Percentiles rank a stretch among this genome's conserved stretches.
These are phyloP conservation scores for Termitomyces sp. DNA, from an alignment of 768 basidiomycete genomes.

Conservation along the genomic window DNA sequence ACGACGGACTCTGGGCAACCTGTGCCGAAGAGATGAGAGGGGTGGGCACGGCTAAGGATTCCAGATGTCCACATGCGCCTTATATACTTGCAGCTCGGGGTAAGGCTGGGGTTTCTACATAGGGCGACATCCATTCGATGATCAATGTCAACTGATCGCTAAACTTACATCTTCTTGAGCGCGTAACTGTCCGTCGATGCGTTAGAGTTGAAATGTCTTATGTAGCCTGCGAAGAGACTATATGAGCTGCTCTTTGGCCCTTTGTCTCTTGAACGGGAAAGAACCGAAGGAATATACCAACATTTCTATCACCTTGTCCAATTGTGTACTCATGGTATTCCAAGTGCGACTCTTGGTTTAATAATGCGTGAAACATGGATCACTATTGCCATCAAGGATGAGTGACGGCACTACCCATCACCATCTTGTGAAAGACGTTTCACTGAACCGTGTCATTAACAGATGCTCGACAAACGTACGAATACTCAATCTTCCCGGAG, in stretches of 20 bases:
- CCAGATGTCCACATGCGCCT: constrained; percentile 13
- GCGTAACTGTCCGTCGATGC: background rate
- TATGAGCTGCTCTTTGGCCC: background rate
- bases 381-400: background rate
- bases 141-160: constrained; percentile 16
- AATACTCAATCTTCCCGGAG: constrained; percentile 20
- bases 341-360: background rate
- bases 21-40: constrained; percentile 36
- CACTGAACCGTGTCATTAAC: background rate
- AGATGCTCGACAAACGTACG: constrained; percentile 16
- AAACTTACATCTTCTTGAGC: background rate
- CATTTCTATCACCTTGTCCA: background rate
- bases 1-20: constrained; percentile 41
- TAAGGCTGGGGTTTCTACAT: constrained; percentile 18
- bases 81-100: constrained; percentile 24
- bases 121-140: constrained; percentile 21
- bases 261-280: background rate
- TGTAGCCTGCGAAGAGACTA: background rate
- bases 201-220: background rate
- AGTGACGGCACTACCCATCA: background rate
- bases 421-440: constrained; percentile 16
- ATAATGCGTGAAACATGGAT: background rate
- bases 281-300: background rate
- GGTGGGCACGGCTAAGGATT: constrained; percentile 40
- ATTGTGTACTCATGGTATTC: background rate